Evolutionary conservation across 208 protist genomes (phyloP).

Genomic region (Acanthamoeba triangularis): DNA sequence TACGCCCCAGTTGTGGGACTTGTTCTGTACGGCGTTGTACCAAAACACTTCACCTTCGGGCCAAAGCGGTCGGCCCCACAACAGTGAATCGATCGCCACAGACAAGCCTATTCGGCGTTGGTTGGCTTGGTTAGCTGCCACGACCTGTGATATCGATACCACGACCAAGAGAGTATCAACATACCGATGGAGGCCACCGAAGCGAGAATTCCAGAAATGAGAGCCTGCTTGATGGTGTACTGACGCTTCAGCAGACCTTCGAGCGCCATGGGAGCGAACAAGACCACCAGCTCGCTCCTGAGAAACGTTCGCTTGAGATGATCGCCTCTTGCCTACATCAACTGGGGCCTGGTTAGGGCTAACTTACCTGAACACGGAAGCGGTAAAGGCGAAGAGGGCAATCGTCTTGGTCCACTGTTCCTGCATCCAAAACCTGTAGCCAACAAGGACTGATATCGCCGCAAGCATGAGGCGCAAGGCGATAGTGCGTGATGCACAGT

Average conservation of each 20-base stretch:
- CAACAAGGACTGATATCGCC: conserved; percentile 12
- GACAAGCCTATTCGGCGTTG: conserved; percentile 56
- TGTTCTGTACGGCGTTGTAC: conserved; percentile 95
- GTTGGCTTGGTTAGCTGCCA: background rate
- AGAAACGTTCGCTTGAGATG: background rate
- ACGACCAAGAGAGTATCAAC: background rate
- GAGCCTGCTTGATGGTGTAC: conserved; percentile 21
- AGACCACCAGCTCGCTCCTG: conserved; percentile 45
- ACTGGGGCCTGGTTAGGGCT: background rate
- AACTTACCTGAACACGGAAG: background rate
- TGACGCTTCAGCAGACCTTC: conserved; percentile 9
- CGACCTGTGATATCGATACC: background rate
- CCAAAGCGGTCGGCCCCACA: conserved; percentile 94
- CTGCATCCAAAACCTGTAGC: conserved; percentile 76
- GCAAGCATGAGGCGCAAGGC: background rate
- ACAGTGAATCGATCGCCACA: conserved; percentile 92
- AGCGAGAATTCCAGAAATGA: conserved; percentile 19
- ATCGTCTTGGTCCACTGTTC: background rate
- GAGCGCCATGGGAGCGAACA: conserved; percentile 55
- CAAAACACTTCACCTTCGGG: conserved; percentile 95
- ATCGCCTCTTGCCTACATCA: background rate
- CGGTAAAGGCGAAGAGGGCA: conserved; percentile 21
- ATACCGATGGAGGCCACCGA: conserved; percentile 81
- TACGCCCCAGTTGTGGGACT: conserved; percentile 93
- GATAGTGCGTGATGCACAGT: background rate